Evolutionary conservation across 129 eudicot genomes (phyloP), one percentile per base, ranked within the genome.

Genomic region (Smallanthus sonchifolius): DNA sequence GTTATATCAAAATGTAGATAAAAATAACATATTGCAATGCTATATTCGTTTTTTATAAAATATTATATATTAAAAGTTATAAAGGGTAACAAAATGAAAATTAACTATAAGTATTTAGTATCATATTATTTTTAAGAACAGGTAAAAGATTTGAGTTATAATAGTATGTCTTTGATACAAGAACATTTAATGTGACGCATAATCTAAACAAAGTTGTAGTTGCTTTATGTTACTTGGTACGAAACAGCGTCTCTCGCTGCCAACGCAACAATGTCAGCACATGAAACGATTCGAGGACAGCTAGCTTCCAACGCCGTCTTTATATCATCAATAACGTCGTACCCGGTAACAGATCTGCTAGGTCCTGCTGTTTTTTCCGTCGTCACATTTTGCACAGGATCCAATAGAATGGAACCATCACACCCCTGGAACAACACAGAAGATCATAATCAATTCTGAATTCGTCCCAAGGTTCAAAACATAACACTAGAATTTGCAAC

Each of bases 211-310:
- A 73, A 39, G 47, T 15, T 34, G 14, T 24, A 10, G 13, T 14
- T 17, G 28, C n/a, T 37, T 10, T 34, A 43, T 5, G 81, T 77
- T 77, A 86, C 90, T 37, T 81, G 81, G 68, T 72, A 86, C 11
- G 90, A 86, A 64, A 86, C 90, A 0, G 91, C 83, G 44, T 86
- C 91, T 55, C 91, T 72, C 64, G 91, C 83, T 3, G 91, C 79
- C 48, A 86, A 63, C 1, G 91, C 84, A 6, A 86, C 69, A 69
- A 83, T 86, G 69, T 75, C 84, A 2, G 84, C 82, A 69, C 82
- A 79, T 16, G 91, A 86, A 39, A 86, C 91, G 13, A 54, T 38
- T 47, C 76, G 74, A 20, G 85, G 85, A 69, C 90, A 83, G 6
- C 39, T 43, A 8, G 30, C 39, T 48, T 86, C 90, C 7, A 86